These are phyloP conservation scores for Periconia macrospinosa DNA, from an alignment of 2,329 filamentous ascomycete genomes.

Conservation along the genomic window DNA sequence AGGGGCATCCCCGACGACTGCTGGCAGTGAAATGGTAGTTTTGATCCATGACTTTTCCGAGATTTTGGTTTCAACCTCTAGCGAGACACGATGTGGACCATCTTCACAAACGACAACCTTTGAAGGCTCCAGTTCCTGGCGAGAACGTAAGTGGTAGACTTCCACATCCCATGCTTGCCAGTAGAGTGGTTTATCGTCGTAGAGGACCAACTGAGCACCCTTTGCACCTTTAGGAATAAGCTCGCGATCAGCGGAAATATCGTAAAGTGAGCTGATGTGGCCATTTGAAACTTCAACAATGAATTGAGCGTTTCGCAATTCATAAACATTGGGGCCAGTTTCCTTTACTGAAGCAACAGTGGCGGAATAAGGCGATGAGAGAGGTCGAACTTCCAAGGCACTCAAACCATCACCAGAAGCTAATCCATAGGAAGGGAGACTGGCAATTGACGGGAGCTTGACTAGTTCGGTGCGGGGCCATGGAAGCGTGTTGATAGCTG, in stretches of 20 bases:
- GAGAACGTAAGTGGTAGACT: slow-evolving; percentile 88
- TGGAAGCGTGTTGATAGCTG: slow-evolving; percentile 81
- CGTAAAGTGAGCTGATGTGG: slow-evolving; percentile 81
- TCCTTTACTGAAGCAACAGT: slow-evolving; percentile 53
- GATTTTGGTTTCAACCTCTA: slow-evolving; percentile 84
- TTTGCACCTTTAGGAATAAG: slow-evolving; percentile 72
- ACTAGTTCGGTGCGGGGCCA: slow-evolving; percentile 81
- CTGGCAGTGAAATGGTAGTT: slow-evolving; percentile 79
- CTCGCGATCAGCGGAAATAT: slow-evolving; percentile 73
- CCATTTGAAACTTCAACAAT: slow-evolving; percentile 73
- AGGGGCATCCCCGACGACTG: slow-evolving; percentile 64
- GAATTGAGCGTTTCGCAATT: slow-evolving; percentile 78
- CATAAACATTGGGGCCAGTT: slow-evolving; percentile 64
- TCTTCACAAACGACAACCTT: slow-evolving; percentile 72
- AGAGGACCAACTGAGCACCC: slow-evolving; percentile 90
- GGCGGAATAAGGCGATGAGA: slow-evolving; percentile 26
- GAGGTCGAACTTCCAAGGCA: slow-evolving; percentile 39
- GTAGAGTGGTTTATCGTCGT: slow-evolving; percentile 95
- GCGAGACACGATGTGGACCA: slow-evolving; percentile 74
- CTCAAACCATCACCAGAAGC: slow-evolving; percentile 51
- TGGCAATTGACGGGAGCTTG: slow-evolving; percentile 52
- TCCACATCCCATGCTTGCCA: slow-evolving; percentile 99
- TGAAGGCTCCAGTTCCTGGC: slow-evolving; percentile 71
- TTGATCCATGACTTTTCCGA: slow-evolving; percentile 84
- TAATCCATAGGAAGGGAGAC: slow-evolving; percentile 42